Conservation (phyloP, 345 rosid species). For the Fremontodendron californicum region DNA sequence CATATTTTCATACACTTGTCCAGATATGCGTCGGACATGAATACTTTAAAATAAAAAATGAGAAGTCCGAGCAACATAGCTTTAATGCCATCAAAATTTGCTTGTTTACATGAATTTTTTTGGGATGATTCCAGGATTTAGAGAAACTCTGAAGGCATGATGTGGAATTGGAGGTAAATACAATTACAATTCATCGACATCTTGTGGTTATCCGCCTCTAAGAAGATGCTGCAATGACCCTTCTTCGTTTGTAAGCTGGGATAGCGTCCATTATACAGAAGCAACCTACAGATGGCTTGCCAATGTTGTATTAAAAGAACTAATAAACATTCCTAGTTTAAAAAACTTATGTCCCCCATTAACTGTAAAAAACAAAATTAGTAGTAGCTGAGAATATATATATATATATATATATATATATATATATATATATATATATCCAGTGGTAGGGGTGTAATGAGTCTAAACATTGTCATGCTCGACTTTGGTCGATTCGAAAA, state of each 20-base stretch:
- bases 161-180: conserved; percentile 46
- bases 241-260: conserved; percentile 39
- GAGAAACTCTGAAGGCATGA: conserved; percentile 32
- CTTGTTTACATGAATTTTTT: not conserved
- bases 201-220: conserved; percentile 27
- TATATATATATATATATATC: no score
- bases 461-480: no score
- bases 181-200: conserved; percentile 25
- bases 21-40: no score
- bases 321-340: not conserved
- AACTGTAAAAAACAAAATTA: not conserved
- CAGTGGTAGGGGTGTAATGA: no score
- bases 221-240: conserved; percentile 29
- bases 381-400: no score
- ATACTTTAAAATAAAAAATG: no score
- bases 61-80: no score
- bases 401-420: no score
- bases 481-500: no score
- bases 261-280: conserved; percentile 41
- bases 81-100: not conserved
- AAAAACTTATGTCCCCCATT: not conserved
- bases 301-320: not conserved
- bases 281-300: conserved; percentile 21
- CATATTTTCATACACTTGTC: no score
- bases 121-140: conserved; percentile 26